Percentiles rank a stretch among this genome's conserved stretches.
phyloP scores from a whole-genome alignment of 2,329 filamentous ascomycete species.

The Didymella pomorum region DNA sequence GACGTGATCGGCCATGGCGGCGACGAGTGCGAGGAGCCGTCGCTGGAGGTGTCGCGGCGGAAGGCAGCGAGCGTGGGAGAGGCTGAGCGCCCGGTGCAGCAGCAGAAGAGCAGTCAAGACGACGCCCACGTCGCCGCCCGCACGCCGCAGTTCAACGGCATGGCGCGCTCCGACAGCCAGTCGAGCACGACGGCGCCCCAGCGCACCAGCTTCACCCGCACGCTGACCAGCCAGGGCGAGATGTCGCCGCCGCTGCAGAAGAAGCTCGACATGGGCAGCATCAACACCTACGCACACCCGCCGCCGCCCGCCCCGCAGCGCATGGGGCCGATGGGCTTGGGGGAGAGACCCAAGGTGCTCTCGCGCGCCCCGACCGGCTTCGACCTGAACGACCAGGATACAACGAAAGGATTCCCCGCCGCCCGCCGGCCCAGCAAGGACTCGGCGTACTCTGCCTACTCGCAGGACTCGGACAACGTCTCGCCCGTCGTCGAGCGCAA shows the following conservation, averaged over 20 bases:
- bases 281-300: slow-evolving; percentile 43
- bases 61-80: slow-evolving; percentile 46
- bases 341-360: slow-evolving; percentile 43
- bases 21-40: slow-evolving; percentile 79
- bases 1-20: slow-evolving; percentile 91
- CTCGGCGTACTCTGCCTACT: slow-evolving; percentile 44
- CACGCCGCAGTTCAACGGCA: slow-evolving; percentile 36
- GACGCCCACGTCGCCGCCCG: slow-evolving; percentile 41
- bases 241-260: slow-evolving; percentile 48
- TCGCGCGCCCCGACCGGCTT: slow-evolving; percentile 47
- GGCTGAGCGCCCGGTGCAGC: slow-evolving; percentile 24
- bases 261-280: slow-evolving; percentile 49
- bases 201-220: slow-evolving; percentile 45
- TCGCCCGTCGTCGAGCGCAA: slow-evolving; percentile 37
- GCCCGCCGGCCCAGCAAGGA: slow-evolving; percentile 41
- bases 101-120: slow-evolving; percentile 33
- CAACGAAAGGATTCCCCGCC: too few relatives aligned
- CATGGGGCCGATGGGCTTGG: slow-evolving; percentile 48
- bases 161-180: slow-evolving; percentile 36
- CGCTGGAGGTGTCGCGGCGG: slow-evolving; percentile 72
- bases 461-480: slow-evolving; percentile 32
- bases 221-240: slow-evolving; percentile 46
- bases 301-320: slow-evolving; percentile 39
- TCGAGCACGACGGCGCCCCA: slow-evolving; percentile 33
- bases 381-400: slow-evolving; percentile 34